Evolutionary conservation across 257 asterid species (phyloP).

Genomic region (Pogostemon cablin): DNA sequence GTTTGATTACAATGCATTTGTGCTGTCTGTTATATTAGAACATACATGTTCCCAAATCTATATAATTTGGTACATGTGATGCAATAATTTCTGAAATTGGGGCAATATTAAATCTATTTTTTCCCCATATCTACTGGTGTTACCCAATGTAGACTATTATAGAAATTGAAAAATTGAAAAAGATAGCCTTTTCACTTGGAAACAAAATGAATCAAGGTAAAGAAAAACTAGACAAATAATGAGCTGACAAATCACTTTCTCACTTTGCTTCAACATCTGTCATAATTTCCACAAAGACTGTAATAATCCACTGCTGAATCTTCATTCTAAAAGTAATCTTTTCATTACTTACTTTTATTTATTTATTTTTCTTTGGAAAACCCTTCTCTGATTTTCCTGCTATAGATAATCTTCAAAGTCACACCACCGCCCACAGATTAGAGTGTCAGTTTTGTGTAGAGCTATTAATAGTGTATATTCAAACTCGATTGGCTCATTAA

Average conservation of each 20-base stretch:
- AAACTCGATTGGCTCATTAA: no score
- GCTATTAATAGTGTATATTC: no score
- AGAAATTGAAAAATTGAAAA: background rate
- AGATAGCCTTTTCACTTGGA: conserved; percentile 19
- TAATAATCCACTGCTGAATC: background rate
- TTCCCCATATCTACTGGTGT: background rate
- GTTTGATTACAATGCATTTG: no score
- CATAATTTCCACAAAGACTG: conserved; percentile 17
- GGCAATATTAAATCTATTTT: conserved; percentile 15
- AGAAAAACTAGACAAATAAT: conserved; percentile 6
- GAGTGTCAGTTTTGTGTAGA: no score
- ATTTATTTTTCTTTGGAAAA: background rate
- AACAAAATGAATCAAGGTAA: conserved; percentile 32
- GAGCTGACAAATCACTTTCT: conserved; percentile 26
- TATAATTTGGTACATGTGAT: background rate
- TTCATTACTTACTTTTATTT: background rate
- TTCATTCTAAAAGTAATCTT: background rate
- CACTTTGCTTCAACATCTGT: conserved; percentile 25
- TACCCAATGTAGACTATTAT: conserved; percentile 11
- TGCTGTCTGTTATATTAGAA: no score
- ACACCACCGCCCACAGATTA: no score
- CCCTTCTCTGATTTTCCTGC: background rate
- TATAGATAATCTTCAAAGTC: no score
- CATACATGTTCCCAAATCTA: background rate
- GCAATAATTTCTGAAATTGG: conserved; percentile 4